Evolutionary conservation across 2,329 filamentous ascomycete genomes (phyloP).

Genomic region (Aureobasidium zeae): DNA sequence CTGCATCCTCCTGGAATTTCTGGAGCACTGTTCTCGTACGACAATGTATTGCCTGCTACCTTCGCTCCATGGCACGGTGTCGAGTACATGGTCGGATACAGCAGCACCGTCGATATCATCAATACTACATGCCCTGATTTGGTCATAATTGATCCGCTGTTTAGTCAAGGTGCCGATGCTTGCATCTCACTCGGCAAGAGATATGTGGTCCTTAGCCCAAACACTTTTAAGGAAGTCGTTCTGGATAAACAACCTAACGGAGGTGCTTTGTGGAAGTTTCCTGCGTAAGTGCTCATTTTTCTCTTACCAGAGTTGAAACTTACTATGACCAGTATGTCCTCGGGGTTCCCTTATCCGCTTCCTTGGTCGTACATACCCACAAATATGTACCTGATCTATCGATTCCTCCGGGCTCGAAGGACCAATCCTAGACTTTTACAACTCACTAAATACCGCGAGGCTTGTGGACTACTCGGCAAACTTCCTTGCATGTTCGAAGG

Average conservation of each 20-base stretch:
- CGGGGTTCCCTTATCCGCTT: not conserved
- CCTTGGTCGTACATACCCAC: slow-evolving; percentile 1
- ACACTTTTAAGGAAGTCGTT: slow-evolving; percentile 3
- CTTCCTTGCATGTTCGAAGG: not conserved
- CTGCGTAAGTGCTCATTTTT: not conserved
- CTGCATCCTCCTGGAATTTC: not conserved
- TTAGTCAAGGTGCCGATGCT: slow-evolving; percentile 4
- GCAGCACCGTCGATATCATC: not conserved
- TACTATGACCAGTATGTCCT: not conserved
- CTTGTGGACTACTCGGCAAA: not conserved
- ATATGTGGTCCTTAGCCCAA: not conserved
- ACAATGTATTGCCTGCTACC: not conserved
- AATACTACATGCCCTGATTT: not conserved
- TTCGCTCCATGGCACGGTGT: slow-evolving; percentile 1
- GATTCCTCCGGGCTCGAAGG: not conserved
- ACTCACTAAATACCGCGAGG: not conserved
- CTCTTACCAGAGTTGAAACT: not conserved
- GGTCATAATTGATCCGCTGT: not conserved
- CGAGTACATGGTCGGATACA: slow-evolving; percentile 6
- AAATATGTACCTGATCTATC: slow-evolving; percentile 1
- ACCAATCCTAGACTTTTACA: not conserved
- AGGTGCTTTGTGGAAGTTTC: slow-evolving; percentile 9
- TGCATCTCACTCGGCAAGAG: not conserved
- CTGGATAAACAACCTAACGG: slow-evolving; percentile 1
- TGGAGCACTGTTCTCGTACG: not conserved